These are phyloP conservation scores for Cyclotella choctawhatcheeana DNA, from an alignment of 108 stramenopile genomes.

Conservation along the genomic window DNA sequence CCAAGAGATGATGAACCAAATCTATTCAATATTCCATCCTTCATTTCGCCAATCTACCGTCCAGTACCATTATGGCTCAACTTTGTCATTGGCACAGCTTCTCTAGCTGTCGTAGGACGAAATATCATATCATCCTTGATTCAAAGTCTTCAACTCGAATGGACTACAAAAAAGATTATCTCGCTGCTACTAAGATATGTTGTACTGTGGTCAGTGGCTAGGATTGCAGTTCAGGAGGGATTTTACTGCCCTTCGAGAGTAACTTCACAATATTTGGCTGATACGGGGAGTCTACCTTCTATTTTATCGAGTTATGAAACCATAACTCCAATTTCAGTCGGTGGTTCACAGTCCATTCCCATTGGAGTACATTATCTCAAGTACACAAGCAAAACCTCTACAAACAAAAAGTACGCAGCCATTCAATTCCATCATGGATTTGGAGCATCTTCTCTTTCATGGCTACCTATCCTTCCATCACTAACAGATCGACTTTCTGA, in stretches of 20 bases:
- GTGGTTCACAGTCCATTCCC: background rate
- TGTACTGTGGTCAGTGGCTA: slow-evolving; percentile 26
- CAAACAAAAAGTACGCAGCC: slow-evolving; percentile 16
- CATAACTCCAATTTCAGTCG: slow-evolving; percentile 28
- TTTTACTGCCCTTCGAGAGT: slow-evolving; percentile 64
- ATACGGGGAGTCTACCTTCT: slow-evolving; percentile 62
- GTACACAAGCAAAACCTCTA: slow-evolving; percentile 30
- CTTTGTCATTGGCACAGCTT: slow-evolving; percentile 25
- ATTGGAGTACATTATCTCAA: slow-evolving; percentile 69
- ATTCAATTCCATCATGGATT: slow-evolving; percentile 85
- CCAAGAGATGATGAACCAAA: slow-evolving; percentile 71
- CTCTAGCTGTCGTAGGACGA: slow-evolving; percentile 32
- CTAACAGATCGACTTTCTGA: slow-evolving; percentile 54
- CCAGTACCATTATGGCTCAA: slow-evolving; percentile 47
- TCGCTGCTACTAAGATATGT: background rate
- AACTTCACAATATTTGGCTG: slow-evolving; percentile 48
- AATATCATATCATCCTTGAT: background rate
- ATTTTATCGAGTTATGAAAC: slow-evolving; percentile 59
- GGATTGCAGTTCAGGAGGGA: slow-evolving; percentile 59
- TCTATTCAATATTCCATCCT: slow-evolving; percentile 63
- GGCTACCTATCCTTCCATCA: slow-evolving; percentile 67
- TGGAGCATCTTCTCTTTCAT: slow-evolving; percentile 83
- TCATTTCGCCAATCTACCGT: slow-evolving; percentile 55
- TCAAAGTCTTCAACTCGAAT: background rate
- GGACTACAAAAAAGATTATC: background rate